Evolutionary conservation across 306 rosid species (phyloP).

Genomic region (Vigna angularis): DNA sequence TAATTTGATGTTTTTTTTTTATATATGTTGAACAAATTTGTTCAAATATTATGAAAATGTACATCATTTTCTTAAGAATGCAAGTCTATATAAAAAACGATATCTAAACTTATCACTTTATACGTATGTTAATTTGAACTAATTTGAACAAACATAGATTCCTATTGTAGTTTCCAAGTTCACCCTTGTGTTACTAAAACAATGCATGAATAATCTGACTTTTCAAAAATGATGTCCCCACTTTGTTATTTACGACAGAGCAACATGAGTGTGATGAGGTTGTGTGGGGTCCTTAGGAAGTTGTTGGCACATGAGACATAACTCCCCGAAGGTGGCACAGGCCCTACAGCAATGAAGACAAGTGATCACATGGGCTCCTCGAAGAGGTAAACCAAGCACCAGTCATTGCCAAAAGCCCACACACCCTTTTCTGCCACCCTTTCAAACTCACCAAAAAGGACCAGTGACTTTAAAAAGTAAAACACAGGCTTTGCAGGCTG

Average conservation of each 20-base stretch:
- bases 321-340: constrained; percentile 12
- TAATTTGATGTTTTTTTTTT: not conserved
- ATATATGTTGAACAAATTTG: no score
- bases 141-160: no score
- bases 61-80: no score
- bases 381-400: not conserved
- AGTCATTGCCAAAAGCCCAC: constrained; percentile 5
- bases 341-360: constrained; percentile 24
- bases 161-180: no score
- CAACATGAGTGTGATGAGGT: not conserved
- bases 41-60: no score
- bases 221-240: not conserved
- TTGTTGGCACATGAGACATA: constrained; percentile 33
- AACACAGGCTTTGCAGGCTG: constrained; percentile 1
- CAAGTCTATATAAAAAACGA: no score
- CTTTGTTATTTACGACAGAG: constrained; percentile 21
- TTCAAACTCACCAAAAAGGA: constrained; percentile 30
- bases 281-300: constrained; percentile 37
- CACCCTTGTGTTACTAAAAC: not conserved
- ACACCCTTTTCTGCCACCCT: constrained; percentile 17
- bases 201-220: not conserved
- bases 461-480: not conserved
- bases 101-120: no score
- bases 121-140: no score
- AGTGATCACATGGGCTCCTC: constrained; percentile 33